Base-by-base conservation (phyloP, 1,284 basidiomycete genomes). In the Ceratorhiza oryzae-sativae region DNA sequence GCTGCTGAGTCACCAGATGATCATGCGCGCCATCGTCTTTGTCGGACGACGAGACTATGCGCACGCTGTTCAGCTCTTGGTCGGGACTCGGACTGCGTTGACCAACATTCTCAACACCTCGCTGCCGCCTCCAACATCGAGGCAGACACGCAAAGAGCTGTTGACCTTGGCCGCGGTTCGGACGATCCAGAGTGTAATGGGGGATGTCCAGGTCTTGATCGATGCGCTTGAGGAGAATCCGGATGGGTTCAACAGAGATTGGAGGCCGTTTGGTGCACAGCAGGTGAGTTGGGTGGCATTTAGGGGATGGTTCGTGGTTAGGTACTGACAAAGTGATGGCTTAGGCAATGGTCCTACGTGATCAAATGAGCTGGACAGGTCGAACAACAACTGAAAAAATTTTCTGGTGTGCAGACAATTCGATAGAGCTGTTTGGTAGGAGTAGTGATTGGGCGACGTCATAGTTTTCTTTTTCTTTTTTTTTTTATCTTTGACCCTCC, bases 291-390 rank as follows among this genome's bases (percentile, higher is more conserved):
- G 23, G 65, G 20, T 46, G n/a, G 23, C 30, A 48, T n/a, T 51
- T 53, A 32, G 73, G 36, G 56, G 36, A 18, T 62, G 74, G 65
- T 74, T 34, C 13, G 30, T 18, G 61, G n/a, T n/a, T n/a, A n/a
- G n/a, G 73, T 49, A 74, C 70, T 48, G 49, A 34, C 49, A n/a
- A n/a, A n/a, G n/a, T n/a, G 32, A 27, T 59, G 51, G n/a, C 34
- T 70, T 55, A 96, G 90, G 94, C 94, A 23, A 94, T 96, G 87
- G 93, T 97, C 73, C 83, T 97, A 18, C 86, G 95, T 39, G 91
- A 95, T 77, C 95, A 98, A 80, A 94, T 94, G 81, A 91, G 90
- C 78, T 97, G 95, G 95, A 95, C 89, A 74, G 88, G 88, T 25
- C 85, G 93, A 68, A 94, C 92, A 76, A 88, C 92, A 18, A 95